phyloP scores from a whole-genome alignment of 2,329 filamentous ascomycete genomes.

The Fusarium graminum region DNA sequence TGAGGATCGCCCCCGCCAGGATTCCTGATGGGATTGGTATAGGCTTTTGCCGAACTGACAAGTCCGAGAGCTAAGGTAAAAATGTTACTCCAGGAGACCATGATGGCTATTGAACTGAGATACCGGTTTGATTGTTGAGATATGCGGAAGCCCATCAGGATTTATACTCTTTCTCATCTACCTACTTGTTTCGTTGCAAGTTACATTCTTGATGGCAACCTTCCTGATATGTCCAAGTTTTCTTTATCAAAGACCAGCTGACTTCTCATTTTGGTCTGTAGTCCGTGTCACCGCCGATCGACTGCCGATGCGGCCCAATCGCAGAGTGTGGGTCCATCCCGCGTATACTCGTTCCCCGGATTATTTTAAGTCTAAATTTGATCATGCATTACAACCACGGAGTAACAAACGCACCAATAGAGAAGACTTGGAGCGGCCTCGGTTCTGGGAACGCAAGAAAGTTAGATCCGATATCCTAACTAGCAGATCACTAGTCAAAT shows the following conservation, averaged over 20 bases:
- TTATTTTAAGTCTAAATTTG: background rate
- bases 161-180: background rate
- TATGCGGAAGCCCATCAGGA: background rate
- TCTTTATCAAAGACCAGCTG: background rate
- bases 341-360: constrained; percentile 2
- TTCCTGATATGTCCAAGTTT: constrained; percentile 6
- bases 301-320: constrained; percentile 33
- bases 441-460: too few species aligned
- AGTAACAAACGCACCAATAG: constrained; percentile 29
- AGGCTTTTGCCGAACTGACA: constrained; percentile 50
- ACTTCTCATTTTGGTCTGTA: constrained; percentile 18
- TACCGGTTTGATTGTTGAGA: fast-evolving
- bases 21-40: constrained; percentile 65
- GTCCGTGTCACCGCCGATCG: constrained; percentile 1
- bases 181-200: too few species aligned
- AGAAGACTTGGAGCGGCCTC: background rate
- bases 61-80: constrained; percentile 30
- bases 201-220: background rate
- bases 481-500: too few species aligned
- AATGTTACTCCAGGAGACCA: constrained; percentile 36
- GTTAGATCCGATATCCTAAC: too few species aligned
- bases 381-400: background rate
- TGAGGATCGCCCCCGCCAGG: constrained; percentile 66
- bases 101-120: background rate
- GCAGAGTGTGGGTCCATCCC: background rate